Conservation (phyloP, 2,329 filamentous ascomycete species). For the Sporothrix humicola region DNA sequence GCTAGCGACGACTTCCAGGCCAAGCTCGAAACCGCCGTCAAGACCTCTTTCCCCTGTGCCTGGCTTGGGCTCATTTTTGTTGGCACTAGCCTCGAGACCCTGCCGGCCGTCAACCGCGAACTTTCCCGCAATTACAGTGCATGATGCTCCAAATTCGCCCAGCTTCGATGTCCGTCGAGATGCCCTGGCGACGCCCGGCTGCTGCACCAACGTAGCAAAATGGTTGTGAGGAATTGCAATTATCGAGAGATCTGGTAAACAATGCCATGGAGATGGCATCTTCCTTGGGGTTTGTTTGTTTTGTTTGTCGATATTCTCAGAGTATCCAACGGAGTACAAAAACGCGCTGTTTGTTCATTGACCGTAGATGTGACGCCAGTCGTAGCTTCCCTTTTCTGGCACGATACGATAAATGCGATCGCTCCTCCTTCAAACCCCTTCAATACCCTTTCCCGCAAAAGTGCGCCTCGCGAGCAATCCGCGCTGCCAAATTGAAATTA, state of each 20-base stretch:
- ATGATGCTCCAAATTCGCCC: conserved; percentile 29
- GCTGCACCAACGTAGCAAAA: conserved; percentile 17
- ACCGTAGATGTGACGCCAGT: neutral
- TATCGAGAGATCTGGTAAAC: too few species aligned
- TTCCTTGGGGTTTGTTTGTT: neutral
- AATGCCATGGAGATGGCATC: too few species aligned
- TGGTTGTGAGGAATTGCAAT: too few species aligned
- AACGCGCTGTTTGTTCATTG: neutral
- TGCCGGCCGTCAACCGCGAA: neutral
- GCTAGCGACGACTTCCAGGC: neutral
- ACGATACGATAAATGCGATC: conserved; percentile 19
- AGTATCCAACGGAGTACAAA: neutral
- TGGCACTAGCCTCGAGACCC: neutral
- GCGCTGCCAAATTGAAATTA: conserved; percentile 11
- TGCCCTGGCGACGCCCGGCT: conserved; percentile 29
- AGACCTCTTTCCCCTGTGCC: neutral
- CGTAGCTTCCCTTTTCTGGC: neutral
- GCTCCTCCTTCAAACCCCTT: conserved; percentile 20
- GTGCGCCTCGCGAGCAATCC: conserved; percentile 11
- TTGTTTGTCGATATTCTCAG: neutral
- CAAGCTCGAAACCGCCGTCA: neutral
- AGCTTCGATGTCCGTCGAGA: neutral
- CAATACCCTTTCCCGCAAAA: neutral
- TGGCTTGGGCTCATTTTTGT: conserved; percentile 23
- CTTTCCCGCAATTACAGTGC: conserved; percentile 17